phyloP scores from a whole-genome alignment of 768 basidiomycete genomes.

The Rhodocollybia butyracea region DNA sequence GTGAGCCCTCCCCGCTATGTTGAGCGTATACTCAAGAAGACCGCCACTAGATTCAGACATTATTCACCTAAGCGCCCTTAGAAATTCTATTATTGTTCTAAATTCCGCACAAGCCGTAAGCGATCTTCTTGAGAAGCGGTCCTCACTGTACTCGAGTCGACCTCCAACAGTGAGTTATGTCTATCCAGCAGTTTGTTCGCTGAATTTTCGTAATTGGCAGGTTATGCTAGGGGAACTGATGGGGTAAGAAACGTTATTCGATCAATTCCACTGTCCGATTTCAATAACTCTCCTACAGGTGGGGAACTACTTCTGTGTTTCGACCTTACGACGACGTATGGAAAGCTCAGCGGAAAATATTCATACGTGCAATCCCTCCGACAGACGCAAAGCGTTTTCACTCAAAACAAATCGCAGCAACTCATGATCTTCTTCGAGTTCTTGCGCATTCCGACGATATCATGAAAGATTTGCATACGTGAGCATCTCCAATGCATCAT shows the following conservation, averaged over 20 bases:
- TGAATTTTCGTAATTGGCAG: too few relatives aligned
- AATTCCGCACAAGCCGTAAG: constrained; percentile 6
- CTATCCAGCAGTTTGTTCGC: too few relatives aligned
- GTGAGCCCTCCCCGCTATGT: background rate
- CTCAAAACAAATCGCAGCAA: background rate
- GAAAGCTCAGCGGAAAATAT: background rate
- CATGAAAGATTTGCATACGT: background rate
- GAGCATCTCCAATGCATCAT: background rate
- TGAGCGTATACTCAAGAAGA: background rate
- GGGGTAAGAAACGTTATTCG: background rate
- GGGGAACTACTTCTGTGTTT: background rate
- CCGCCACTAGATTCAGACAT: constrained; percentile 17
- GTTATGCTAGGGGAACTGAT: constrained; percentile 10
- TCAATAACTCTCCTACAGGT: background rate
- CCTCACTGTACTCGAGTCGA: constrained; percentile 4
- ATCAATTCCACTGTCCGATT: background rate
- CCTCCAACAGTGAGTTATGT: too few relatives aligned
- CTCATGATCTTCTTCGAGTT: background rate
- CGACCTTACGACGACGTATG: background rate
- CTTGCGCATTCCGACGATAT: background rate
- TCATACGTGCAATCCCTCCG: background rate
- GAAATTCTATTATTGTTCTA: background rate
- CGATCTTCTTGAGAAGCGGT: constrained; percentile 9
- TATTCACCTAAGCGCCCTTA: constrained; percentile 18
- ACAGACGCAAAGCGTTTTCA: background rate